phyloP scores from a whole-genome alignment of 73 alveolate genomes.

The Uronychia setigera region DNA sequence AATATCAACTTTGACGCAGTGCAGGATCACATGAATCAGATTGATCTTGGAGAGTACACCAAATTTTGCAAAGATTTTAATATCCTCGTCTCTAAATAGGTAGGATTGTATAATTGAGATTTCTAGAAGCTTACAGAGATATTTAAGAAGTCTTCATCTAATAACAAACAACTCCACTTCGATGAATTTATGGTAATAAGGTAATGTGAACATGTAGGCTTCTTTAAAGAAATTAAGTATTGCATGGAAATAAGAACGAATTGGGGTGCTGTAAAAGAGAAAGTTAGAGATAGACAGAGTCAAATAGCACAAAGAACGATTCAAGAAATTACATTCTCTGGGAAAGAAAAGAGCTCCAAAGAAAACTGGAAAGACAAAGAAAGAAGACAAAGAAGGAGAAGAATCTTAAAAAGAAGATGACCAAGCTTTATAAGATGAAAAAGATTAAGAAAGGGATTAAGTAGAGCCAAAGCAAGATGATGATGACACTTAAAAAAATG shows the following conservation, averaged over 20 bases:
- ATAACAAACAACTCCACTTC: constrained; percentile 8
- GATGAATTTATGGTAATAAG: not conserved
- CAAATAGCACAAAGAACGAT: too few species aligned
- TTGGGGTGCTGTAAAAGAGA: constrained; percentile 12
- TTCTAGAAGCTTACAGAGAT: constrained; percentile 32
- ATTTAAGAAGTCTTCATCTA: constrained; percentile 35
- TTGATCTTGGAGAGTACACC: constrained; percentile 43
- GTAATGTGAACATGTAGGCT: too few species aligned
- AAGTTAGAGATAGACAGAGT: too few species aligned
- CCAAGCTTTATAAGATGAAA: not conserved
- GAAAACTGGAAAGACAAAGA: not conserved
- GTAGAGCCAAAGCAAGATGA: constrained; percentile 13
- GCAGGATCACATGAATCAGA: constrained; percentile 30
- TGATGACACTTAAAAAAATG: not conserved
- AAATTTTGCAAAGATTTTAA: constrained; percentile 49
- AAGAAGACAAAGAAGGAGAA: too few species aligned
- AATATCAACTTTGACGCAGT: constrained; percentile 36
- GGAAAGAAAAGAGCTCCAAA: not conserved
- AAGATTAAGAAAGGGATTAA: not conserved
- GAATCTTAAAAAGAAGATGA: not conserved
- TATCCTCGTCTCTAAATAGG: constrained; percentile 16
- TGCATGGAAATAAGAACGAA: constrained; percentile 10
- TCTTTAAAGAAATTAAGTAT: constrained; percentile 24
- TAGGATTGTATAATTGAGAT: not conserved
- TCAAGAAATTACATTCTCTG: too few species aligned